phyloP scores from a whole-genome alignment of 2,329 filamentous ascomycete genomes.

The Penicillium hesseltinei region DNA sequence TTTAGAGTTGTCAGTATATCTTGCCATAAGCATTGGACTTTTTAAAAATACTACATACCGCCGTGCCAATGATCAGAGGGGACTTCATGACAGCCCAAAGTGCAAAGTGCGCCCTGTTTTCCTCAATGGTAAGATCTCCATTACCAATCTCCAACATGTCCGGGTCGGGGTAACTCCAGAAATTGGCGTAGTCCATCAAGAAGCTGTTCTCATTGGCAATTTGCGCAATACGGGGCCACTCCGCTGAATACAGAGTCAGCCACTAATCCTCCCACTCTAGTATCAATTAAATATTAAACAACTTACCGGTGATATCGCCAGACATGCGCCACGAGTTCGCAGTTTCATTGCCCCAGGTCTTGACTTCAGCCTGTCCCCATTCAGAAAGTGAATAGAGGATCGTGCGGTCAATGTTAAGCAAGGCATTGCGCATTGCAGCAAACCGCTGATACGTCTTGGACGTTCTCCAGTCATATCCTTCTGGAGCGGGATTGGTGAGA shows the following conservation, averaged over 20 bases:
- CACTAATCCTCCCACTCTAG: not conserved
- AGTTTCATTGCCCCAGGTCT: constrained; percentile 50
- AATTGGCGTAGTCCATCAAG: constrained; percentile 44
- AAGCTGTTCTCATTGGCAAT: constrained; percentile 54
- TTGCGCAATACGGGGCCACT: constrained; percentile 34
- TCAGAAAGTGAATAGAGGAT: constrained; percentile 56
- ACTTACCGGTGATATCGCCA: constrained; percentile 33
- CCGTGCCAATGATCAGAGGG: constrained; percentile 50
- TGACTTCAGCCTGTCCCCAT: constrained; percentile 54
- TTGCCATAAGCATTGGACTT: not conserved
- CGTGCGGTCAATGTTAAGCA: constrained; percentile 44
- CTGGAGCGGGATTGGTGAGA: constrained; percentile 38
- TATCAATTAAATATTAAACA: not conserved
- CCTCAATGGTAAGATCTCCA: constrained; percentile 45
- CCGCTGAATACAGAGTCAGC: constrained; percentile 14
- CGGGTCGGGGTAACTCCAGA: constrained; percentile 53
- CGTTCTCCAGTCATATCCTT: constrained; percentile 51
- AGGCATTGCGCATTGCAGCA: constrained; percentile 52
- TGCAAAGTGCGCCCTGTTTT: constrained; percentile 53
- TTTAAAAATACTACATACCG: constrained; percentile 21
- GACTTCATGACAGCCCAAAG: constrained; percentile 54
- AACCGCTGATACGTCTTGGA: constrained; percentile 52
- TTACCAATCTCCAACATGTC: constrained; percentile 56
- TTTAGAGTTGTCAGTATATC: constrained; percentile 13
- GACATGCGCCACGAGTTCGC: constrained; percentile 49